Base-by-base conservation (phyloP, 2,329 filamentous ascomycete species). In the Talaromyces sp. region DNA sequence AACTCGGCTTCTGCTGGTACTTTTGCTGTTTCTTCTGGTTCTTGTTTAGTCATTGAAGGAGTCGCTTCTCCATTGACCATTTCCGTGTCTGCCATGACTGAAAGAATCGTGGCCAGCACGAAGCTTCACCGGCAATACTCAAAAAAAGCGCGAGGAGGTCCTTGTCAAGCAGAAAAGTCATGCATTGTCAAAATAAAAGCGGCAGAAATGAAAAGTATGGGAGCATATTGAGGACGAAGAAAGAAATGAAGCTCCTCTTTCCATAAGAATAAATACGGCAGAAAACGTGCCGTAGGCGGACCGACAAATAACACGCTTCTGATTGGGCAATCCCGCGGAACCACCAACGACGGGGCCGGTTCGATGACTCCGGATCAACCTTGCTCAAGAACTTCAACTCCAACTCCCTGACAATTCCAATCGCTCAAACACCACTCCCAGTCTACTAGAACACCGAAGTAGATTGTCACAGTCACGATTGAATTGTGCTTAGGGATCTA, bases 1-100 rank as follows among this genome's bases (percentile, higher is more conserved):
- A 65, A 71, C 39, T 77, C 72, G 25, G 77, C 68, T 33, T 76
- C 72, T 60, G 73, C 67, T 55, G 67, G 66, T 63, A 70, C 71
- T 44, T 48, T 72, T 59, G 72, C 67, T 57, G 67, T 65, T 23
- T 48, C 54, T 31, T 57, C 35, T 4, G 37, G 14, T 5, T 21
- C 28, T 66, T 68, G 71, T 69, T 56, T 70, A 70, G 35, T 28
- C 25, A 6, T 35, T 18, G 31, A 39, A 37, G 40, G 18, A 42
- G 39, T 59, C 1, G 40, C n/a, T 35, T 59, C 39, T 46, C 39
- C 28, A 33, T 35, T 59, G 2, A 28, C 28, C 42, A 21, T 31
- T 39, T 57, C 50, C n/a, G 40, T 9, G 31, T 33, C 48, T 18
- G 40, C 40, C 60, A 62, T 62, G 4, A 16, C 23, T 39, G 60